These are phyloP conservation scores for Senna tora DNA, from an alignment of 306 rosid species.

Conservation along the genomic window DNA sequence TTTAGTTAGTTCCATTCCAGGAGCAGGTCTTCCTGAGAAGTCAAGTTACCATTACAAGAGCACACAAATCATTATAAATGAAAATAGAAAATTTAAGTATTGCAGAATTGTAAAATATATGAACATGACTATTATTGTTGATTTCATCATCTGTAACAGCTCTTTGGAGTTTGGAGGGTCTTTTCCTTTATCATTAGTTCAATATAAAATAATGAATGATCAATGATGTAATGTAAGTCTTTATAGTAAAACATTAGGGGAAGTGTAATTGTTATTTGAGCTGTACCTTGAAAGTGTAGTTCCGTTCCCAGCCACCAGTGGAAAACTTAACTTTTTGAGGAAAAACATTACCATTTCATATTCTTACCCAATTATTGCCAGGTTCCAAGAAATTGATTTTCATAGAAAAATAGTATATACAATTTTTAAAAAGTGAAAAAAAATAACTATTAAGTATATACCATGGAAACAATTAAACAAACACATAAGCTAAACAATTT, in stretches of 20 bases:
- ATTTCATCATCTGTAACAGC: neutral
- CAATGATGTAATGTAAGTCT: neutral
- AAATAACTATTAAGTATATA: conserved; percentile 1
- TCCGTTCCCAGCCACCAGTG: neutral
- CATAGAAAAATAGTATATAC: neutral
- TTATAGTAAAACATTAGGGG: neutral
- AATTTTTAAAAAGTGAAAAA: neutral
- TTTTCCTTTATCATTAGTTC: no score
- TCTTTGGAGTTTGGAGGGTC: no score
- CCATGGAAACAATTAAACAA: conserved; percentile 6
- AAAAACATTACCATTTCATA: neutral
- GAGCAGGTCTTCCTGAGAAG: conserved; percentile 87
- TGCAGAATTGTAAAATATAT: no score
- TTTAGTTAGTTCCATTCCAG: conserved; percentile 84
- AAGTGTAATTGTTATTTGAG: neutral
- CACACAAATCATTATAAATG: conserved; percentile 30
- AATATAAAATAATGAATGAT: neutral
- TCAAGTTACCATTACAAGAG: neutral
- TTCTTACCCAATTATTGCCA: neutral
- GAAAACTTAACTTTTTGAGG: neutral
- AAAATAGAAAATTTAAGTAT: no score
- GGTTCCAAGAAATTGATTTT: conserved; percentile 10
- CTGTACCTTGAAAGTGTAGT: neutral
- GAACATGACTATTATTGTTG: conserved; percentile 6
- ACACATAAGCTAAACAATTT: conserved; percentile 27